Percentiles rank a stretch among this genome's conserved stretches.
Conservation (phyloP, 1,284 basidiomycete species). For the Lentinula novae-zelandiae region DNA sequence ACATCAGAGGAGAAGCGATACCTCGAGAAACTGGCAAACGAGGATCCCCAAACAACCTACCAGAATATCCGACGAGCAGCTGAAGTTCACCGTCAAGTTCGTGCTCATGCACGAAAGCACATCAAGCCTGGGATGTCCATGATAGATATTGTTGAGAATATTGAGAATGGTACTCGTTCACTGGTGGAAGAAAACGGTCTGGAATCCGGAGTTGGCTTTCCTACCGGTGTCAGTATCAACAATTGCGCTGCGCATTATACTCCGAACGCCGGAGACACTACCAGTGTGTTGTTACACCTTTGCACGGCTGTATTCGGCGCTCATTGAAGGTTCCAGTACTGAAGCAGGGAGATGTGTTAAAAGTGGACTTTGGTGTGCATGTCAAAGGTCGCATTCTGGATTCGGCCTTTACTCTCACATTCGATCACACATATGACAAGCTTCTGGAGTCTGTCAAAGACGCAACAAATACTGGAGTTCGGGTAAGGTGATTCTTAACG, state of each 20-base stretch:
- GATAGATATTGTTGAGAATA: slow-evolving; percentile 92
- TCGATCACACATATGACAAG: slow-evolving; percentile 88
- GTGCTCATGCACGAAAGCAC: slow-evolving; percentile 74
- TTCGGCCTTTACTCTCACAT: slow-evolving; percentile 93
- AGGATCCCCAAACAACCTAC: slow-evolving; percentile 83
- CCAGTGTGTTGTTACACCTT: slow-evolving; percentile 43
- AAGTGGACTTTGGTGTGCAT: slow-evolving; percentile 98
- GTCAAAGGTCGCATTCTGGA: slow-evolving; percentile 93
- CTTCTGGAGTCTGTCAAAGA: slow-evolving; percentile 90
- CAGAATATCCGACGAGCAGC: slow-evolving; percentile 87
- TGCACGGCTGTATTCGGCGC: not conserved
- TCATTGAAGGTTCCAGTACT: not conserved
- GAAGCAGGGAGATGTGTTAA: slow-evolving; percentile 77
- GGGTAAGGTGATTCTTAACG: slow-evolving; percentile 38
- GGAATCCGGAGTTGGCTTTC: slow-evolving; percentile 88
- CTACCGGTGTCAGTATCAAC: slow-evolving; percentile 94
- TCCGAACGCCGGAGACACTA: slow-evolving; percentile 93
- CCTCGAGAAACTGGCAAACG: slow-evolving; percentile 72
- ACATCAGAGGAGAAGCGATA: slow-evolving; percentile 91
- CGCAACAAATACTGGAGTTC: slow-evolving; percentile 89
- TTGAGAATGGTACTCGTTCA: slow-evolving; percentile 89
- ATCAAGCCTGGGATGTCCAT: slow-evolving; percentile 95
- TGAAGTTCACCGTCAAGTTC: slow-evolving; percentile 95
- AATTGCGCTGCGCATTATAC: slow-evolving; percentile 97
- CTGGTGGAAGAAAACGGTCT: slow-evolving; percentile 90